phyloP scores from a whole-genome alignment of 169 alveolate genomes.

The Cryptosporidium meleagridis region DNA sequence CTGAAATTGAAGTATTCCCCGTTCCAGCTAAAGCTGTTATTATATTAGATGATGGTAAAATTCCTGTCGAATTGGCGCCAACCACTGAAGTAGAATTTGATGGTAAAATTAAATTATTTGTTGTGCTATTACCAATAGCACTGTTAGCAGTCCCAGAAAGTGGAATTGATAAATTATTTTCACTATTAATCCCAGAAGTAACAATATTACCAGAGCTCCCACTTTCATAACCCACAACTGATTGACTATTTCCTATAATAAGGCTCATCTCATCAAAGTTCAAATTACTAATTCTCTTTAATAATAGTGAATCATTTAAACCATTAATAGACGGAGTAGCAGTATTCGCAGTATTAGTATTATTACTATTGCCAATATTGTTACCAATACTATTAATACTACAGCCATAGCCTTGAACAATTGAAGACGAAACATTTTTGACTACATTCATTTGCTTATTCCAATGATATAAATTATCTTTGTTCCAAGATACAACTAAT shows the following conservation, averaged over 20 bases:
- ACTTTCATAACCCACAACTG: neutral
- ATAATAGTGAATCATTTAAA: neutral
- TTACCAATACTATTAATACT: neutral
- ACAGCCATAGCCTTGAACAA: neutral
- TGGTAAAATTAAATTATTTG: neutral
- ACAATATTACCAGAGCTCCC: neutral
- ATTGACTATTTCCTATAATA: neutral
- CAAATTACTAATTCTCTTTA: neutral
- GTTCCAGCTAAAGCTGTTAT: neutral
- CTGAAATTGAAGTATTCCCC: neutral
- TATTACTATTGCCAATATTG: too few species aligned
- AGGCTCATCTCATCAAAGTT: neutral
- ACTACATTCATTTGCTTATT: slow-evolving; percentile 50
- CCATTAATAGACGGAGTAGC: neutral
- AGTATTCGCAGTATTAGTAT: neutral
- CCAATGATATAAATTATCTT: neutral
- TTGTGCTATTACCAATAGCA: too few species aligned
- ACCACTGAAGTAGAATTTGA: neutral
- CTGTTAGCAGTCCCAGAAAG: neutral
- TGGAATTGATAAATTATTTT: too few species aligned
- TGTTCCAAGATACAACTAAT: slow-evolving; percentile 4
- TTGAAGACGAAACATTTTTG: neutral
- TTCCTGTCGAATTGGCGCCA: neutral
- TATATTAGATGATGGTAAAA: neutral
- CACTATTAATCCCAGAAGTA: too few species aligned